Evolutionary conservation across 768 basidiomycete species (phyloP), one percentile per base, ranked within the genome.

Genomic region (Russula brevipes): DNA sequence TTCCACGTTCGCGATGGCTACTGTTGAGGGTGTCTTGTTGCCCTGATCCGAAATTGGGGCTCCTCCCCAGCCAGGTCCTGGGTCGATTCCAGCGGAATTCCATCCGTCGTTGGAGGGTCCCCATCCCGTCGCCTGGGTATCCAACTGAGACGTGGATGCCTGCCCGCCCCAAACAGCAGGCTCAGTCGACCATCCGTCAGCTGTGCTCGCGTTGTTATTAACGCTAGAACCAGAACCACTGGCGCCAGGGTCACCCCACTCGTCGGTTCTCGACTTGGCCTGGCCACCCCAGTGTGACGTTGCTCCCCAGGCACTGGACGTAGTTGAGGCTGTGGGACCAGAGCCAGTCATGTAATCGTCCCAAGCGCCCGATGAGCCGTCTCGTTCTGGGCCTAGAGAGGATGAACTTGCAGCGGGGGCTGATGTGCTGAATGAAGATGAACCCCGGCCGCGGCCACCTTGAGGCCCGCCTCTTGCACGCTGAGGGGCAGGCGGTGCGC

Each of bases 1-100:
- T 35, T 17, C 36, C 8, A 14, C 24, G 9, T 44, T 64, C 47
- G 36, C 35, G 24, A 38, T 19, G 7, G 45, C 17, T 35, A 31
- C 31, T 35, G n/a, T 38, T 12, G 52, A 14, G 19, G n/a, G 16
- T 33, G 44, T 35, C 24, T 49, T 54, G 35, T 5, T n/a, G 12
- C 41, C 35, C 9, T 60, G 46, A 39, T 45, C 46, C 14, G 41
- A 24, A 19, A 12, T 50, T n/a, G 54, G 31, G 30, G 19, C 45
- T 50, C 51, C 54, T 45, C 63, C 63, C 63, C 63, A 60, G 41
- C 47, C 54, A 39, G 58, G 12, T 12, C 54, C 59, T 12, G n/a
- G 33, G 41, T 41, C 42, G 12, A 35, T 31, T 33, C 45, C 42
- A 46, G 24, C 10, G 12, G 46, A 4, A 7, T 46, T 58, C 63